Percentiles rank a stretch among this genome's conserved stretches.
phyloP scores from a whole-genome alignment of 192 early-diverging fungal genomes.

The Cetraspora pellucida region DNA sequence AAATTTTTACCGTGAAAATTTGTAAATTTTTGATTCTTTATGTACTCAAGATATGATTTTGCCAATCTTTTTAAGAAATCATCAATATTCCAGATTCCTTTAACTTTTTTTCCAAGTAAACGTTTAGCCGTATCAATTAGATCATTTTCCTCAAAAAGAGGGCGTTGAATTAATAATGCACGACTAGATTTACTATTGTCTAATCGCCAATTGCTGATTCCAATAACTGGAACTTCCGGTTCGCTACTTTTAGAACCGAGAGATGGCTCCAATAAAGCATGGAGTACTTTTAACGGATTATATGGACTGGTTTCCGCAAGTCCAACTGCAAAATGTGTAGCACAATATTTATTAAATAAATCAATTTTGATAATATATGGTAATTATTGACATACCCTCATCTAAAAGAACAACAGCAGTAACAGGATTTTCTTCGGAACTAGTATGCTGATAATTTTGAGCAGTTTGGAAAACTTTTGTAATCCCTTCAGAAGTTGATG shows the following conservation, averaged over 20 bases:
- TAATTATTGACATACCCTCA: background rate
- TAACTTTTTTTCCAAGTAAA: background rate
- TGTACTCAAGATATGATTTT: background rate
- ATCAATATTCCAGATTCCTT: background rate
- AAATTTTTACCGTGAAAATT: slow-evolving; percentile 19
- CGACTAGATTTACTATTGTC: slow-evolving; percentile 5
- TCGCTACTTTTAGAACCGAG: background rate
- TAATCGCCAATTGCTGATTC: background rate
- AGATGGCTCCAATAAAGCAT: slow-evolving; percentile 25
- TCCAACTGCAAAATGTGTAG: background rate
- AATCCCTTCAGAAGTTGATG: slow-evolving; percentile 28
- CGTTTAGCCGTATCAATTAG: background rate
- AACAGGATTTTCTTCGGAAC: slow-evolving; percentile 5
- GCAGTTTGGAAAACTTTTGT: slow-evolving; percentile 30
- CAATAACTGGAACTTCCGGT: background rate
- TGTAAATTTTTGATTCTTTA: background rate
- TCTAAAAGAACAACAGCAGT: slow-evolving; percentile 24
- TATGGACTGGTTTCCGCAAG: slow-evolving; percentile 21
- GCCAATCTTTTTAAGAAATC: background rate
- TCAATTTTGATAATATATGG: background rate
- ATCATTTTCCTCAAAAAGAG: background rate
- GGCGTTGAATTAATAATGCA: slow-evolving; percentile 22
- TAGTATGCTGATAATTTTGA: slow-evolving; percentile 6
- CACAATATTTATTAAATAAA: background rate
- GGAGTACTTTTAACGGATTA: slow-evolving; percentile 30